phyloP scores from a whole-genome alignment of 768 basidiomycete genomes.

The Sarcomyxa edulis region DNA sequence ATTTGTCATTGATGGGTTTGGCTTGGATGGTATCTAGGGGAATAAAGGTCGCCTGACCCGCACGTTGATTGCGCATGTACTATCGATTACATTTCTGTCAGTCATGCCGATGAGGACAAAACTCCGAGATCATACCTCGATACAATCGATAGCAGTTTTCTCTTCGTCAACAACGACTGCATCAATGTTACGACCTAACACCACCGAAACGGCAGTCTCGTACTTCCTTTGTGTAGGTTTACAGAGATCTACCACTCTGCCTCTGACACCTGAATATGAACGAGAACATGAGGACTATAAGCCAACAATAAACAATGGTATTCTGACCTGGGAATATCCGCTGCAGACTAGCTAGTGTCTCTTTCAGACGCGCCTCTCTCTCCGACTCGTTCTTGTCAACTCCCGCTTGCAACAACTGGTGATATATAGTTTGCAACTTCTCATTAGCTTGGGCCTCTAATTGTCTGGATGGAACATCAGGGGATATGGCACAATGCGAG shows the following conservation, averaged over 20 bases:
- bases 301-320: not conserved
- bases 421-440: slow-evolving; percentile 77
- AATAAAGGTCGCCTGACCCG: slow-evolving; percentile 95
- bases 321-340: slow-evolving; percentile 78
- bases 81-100: no score
- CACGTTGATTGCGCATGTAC: slow-evolving; percentile 94
- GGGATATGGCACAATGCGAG: not conserved
- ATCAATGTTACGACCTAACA: slow-evolving; percentile 92
- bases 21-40: slow-evolving; percentile 97
- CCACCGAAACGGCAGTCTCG: slow-evolving; percentile 84
- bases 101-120: no score
- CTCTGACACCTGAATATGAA: slow-evolving; percentile 72
- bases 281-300: not conserved
- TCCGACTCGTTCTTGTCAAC: slow-evolving; percentile 86
- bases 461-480: slow-evolving; percentile 44
- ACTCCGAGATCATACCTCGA: no score
- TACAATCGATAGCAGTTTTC: slow-evolving; percentile 95
- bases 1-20: slow-evolving; percentile 92
- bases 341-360: slow-evolving; percentile 78
- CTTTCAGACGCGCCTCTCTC: slow-evolving; percentile 77
- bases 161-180: slow-evolving; percentile 96
- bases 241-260: slow-evolving; percentile 90
- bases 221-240: slow-evolving; percentile 92
- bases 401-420: slow-evolving; percentile 85
- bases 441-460: slow-evolving; percentile 90